These are phyloP conservation scores for Bocquillonia castaneifolia DNA, from an alignment of 441 rosid species.

Conservation along the genomic window DNA sequence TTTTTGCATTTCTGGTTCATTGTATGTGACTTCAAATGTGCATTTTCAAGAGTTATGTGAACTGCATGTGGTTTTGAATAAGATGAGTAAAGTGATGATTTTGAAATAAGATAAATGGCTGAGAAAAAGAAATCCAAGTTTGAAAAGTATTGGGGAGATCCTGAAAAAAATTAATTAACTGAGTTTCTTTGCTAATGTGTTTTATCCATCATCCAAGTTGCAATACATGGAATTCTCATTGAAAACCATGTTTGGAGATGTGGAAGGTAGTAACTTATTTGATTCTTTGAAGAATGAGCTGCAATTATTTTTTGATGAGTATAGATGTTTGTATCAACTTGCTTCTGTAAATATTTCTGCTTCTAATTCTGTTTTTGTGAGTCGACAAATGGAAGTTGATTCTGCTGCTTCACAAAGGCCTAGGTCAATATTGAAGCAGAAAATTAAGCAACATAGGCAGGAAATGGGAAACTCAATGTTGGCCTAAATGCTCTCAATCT, in stretches of 20 bases:
- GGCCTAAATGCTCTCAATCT: no score
- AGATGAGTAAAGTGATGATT: not conserved
- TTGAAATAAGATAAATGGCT: not conserved
- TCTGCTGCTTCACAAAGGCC: no score
- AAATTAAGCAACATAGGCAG: not conserved
- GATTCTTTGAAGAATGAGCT: not conserved
- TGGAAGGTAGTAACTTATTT: not conserved
- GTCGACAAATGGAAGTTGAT: no score
- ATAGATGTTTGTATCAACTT: not conserved
- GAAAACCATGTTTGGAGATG: not conserved
- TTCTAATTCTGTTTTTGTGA: no score
- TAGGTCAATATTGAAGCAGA: not conserved
- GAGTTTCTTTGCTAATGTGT: not conserved
- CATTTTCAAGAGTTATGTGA: not conserved
- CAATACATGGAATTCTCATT: not conserved
- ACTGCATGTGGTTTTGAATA: not conserved
- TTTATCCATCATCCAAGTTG: not conserved
- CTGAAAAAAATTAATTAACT: no score
- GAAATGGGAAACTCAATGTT: not conserved
- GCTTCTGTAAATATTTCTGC: no score
- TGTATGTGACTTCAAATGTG: not conserved
- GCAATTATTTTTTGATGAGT: no score
- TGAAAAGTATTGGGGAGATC: not conserved
- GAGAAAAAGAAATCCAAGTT: not conserved
- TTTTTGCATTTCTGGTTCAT: slow-evolving; percentile 4